These are phyloP conservation scores for Neofusicoccum cordaticola DNA, from an alignment of 2,329 filamentous ascomycete species.

Conservation along the genomic window DNA sequence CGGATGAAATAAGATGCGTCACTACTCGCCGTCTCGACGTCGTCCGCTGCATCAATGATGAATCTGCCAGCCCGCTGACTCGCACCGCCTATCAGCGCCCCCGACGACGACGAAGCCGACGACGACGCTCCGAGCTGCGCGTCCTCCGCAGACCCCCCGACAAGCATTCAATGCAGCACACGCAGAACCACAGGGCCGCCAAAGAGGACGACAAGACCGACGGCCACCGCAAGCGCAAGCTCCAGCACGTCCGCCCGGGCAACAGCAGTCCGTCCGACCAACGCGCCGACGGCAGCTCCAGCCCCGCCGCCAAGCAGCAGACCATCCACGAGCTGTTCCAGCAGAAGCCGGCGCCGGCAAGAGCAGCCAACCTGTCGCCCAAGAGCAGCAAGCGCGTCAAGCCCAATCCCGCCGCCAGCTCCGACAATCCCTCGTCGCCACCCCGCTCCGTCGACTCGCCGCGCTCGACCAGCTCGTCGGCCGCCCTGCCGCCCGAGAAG, in stretches of 20 bases:
- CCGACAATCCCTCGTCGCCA: slow-evolving; percentile 20
- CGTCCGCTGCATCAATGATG: background rate
- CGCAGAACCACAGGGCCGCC: slow-evolving; percentile 14
- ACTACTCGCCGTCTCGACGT: background rate
- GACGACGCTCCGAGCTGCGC: slow-evolving; percentile 6
- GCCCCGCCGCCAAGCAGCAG: slow-evolving; percentile 29
- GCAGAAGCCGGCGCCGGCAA: slow-evolving; percentile 25
- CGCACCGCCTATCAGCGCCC: slow-evolving; percentile 8
- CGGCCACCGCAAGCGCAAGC: slow-evolving; percentile 19
- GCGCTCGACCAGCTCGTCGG: slow-evolving; percentile 14
- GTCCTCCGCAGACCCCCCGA: background rate
- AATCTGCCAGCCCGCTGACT: background rate
- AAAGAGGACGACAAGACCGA: slow-evolving; percentile 14
- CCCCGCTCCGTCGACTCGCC: slow-evolving; percentile 26
- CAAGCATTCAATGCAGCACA: slow-evolving; percentile 15
- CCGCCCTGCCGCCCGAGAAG: slow-evolving; percentile 37
- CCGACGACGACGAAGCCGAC: no score
- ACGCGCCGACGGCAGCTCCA: background rate
- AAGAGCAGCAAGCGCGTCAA: slow-evolving; percentile 39
- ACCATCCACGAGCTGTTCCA: slow-evolving; percentile 46
- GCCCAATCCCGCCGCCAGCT: slow-evolving; percentile 11
- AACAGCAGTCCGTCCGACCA: background rate
- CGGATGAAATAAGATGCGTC: slow-evolving; percentile 15
- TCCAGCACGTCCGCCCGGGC: slow-evolving; percentile 6
- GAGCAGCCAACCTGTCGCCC: slow-evolving; percentile 26